Evolutionary conservation across 768 basidiomycete species (phyloP), one percentile per base, ranked within the genome.

Genomic region (Amyloporia xantha): DNA sequence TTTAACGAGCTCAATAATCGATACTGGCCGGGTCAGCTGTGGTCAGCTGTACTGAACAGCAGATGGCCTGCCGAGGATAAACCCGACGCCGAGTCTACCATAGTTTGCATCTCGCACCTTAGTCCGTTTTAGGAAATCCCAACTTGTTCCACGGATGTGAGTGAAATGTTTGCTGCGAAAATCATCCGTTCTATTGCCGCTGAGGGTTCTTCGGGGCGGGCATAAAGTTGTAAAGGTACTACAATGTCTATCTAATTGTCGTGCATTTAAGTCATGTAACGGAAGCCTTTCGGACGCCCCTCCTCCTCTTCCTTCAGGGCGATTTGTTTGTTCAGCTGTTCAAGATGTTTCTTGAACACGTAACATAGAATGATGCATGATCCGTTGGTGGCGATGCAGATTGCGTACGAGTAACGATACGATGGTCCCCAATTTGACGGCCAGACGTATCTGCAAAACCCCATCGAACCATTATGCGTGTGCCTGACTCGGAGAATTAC

Each of bases 361-460:
- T 56, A 61, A 52, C 70, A 68, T 63, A 72, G 66, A 41, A 72
- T 59, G 27, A 70, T 69, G 36, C 51, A 56, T 11, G 65, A 53
- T n/a, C 71, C 72, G 54, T 70, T 79, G 51, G 76, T 73, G 45
- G 76, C 68, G 38, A 85, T 82, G 67, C 84, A 87, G 50, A 93
- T 84, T 20, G 73, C 77, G 66, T 82, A 93, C 1, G 86, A 86
- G 37, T 75, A 71, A 11, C 66, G 66, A 63, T 91, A 92, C 0
- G 75, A 74, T 10, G 82, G 85, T 3, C 83, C 86, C 85, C 85
- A 90, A 4, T 63, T 54, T 38, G 64, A 66, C 5, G 82, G 85
- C 82, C 84, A 90, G 20, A 79, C 67, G 58, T 85, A 86, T 21
- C 80, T 79, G 50, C 37, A 2, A 21, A 33, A 25, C 19, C 17